Percentiles rank a stretch among this genome's conserved stretches.
Conservation (phyloP, 805 yeast species). For the Myxozyma sirexii region DNA sequence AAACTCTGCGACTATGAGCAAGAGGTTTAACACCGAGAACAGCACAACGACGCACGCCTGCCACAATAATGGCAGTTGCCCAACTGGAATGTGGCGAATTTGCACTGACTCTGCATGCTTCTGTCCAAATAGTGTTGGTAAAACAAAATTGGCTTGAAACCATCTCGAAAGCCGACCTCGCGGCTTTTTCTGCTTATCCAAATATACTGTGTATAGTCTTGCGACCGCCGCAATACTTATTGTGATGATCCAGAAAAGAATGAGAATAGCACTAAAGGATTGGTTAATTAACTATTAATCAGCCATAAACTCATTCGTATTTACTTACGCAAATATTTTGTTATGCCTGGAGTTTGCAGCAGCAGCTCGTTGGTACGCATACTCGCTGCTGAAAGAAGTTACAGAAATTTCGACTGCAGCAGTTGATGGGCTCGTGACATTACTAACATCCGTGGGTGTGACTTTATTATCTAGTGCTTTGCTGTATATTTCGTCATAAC, state of each 20-base stretch:
- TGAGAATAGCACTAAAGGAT: background rate
- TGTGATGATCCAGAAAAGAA: conserved; percentile 10
- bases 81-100: conserved; percentile 26
- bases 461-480: conserved; percentile 4
- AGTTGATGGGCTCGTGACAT: background rate
- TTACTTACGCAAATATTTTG: conserved; percentile 11
- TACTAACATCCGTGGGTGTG: background rate
- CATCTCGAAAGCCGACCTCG: conserved; percentile 2
- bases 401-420: background rate
- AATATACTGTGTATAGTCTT: background rate
- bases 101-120: conserved; percentile 37
- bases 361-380: conserved; percentile 9
- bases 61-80: conserved; percentile 46
- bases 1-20: conserved; percentile 38
- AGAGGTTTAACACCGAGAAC: conserved; percentile 42
- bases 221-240: conserved; percentile 1
- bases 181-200: background rate
- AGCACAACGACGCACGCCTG: conserved; percentile 45
- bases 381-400: background rate
- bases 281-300: background rate
- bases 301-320: too few relatives aligned
- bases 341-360: conserved; percentile 6
- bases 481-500: conserved; percentile 4
- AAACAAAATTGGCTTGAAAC: conserved; percentile 17
- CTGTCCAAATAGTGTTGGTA: conserved; percentile 39